These are phyloP conservation scores for Circinella minor DNA, from an alignment of 371 early-diverging fungal species.

Conservation along the genomic window DNA sequence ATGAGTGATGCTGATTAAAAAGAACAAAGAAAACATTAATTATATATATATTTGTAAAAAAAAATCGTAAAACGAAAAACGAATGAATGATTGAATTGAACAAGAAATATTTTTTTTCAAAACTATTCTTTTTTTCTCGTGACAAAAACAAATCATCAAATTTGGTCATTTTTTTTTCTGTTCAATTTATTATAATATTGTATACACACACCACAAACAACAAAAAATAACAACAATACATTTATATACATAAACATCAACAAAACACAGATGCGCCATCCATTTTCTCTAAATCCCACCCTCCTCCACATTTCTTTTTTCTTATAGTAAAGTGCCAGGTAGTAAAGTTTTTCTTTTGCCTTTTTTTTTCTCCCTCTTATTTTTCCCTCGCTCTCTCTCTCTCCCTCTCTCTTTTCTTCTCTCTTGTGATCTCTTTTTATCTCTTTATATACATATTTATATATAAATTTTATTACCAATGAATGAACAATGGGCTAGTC, in stretches of 20 bases:
- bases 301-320: background rate
- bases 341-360: no score
- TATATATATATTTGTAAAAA: background rate
- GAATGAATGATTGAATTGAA: no score
- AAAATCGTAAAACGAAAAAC: conserved; percentile 9
- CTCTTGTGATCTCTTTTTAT: no score
- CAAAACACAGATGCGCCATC: background rate
- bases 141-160: conserved; percentile 17
- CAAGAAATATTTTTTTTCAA: background rate
- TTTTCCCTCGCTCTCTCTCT: conserved; percentile 2
- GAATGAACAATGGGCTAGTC: conserved; percentile 11
- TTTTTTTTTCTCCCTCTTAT: background rate
- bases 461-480: conserved; percentile 3
- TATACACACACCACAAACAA: conserved; percentile 1
- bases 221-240: background rate
- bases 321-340: background rate
- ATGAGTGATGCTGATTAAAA: conserved; percentile 44
- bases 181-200: background rate
- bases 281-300: background rate
- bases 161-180: conserved; percentile 8
- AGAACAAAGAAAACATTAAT: background rate
- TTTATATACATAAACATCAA: background rate
- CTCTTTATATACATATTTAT: no score
- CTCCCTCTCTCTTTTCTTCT: background rate
- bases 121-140: conserved; percentile 1